phyloP scores from a whole-genome alignment of 176 grass and related monocot genomes.

The Carex kokanica region DNA sequence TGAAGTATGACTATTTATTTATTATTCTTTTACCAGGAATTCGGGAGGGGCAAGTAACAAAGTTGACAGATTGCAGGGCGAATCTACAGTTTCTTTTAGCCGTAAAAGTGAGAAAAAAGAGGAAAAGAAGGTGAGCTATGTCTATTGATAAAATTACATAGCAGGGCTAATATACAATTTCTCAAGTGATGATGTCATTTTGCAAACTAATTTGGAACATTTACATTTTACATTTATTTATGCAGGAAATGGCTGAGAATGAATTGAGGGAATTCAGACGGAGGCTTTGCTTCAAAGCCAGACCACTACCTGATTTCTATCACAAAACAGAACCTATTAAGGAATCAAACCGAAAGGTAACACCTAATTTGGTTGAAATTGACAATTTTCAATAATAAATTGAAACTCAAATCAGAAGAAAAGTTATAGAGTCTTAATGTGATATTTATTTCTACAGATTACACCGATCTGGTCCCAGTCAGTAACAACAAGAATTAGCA shows the following conservation, averaged over 20 bases:
- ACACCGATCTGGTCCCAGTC: background rate
- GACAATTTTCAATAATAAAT: background rate
- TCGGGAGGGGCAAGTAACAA: conserved; percentile 41
- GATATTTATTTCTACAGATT: background rate
- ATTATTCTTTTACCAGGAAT: conserved; percentile 36
- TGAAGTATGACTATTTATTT: background rate
- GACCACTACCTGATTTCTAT: conserved; percentile 51
- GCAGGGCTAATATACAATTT: background rate
- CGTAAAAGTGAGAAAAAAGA: conserved; percentile 32
- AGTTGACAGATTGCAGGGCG: conserved; percentile 39
- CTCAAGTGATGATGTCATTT: background rate
- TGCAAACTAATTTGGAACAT: background rate
- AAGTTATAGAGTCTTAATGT: background rate
- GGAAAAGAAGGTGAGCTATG: conserved; percentile 29
- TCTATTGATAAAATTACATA: background rate
- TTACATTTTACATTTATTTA: background rate
- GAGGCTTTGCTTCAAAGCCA: conserved; percentile 51
- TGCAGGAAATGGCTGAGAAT: conserved; percentile 44
- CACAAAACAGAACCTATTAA: conserved; percentile 44
- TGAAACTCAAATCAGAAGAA: background rate
- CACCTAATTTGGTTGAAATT: background rate
- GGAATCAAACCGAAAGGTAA: conserved; percentile 53
- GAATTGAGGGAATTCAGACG: conserved; percentile 39
- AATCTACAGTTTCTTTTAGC: conserved; percentile 7
- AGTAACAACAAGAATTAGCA: background rate